Percentiles rank a stretch among this genome's conserved stretches.
These are phyloP conservation scores for Beauveria sp. DNA, from an alignment of 2,329 filamentous ascomycete species.

Conservation along the genomic window DNA sequence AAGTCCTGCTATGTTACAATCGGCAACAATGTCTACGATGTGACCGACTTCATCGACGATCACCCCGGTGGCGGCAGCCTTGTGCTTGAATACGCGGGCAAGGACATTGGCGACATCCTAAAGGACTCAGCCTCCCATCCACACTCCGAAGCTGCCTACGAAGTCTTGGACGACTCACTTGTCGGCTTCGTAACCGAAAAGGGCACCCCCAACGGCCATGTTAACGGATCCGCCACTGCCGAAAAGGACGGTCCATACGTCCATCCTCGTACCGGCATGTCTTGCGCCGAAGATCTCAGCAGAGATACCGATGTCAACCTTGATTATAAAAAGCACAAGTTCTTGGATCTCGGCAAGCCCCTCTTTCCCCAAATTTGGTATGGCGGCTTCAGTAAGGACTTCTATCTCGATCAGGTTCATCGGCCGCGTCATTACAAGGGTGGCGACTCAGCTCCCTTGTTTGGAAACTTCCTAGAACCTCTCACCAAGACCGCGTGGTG, in stretches of 20 bases:
- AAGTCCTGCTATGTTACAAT: slow-evolving; percentile 92
- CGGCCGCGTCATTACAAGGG: slow-evolving; percentile 93
- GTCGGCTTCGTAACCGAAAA: slow-evolving; percentile 70
- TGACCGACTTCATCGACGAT: slow-evolving; percentile 82
- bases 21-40: slow-evolving; percentile 85
- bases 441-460: slow-evolving; percentile 83
- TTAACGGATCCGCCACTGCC: slow-evolving; percentile 14
- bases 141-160: slow-evolving; percentile 91
- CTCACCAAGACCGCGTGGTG: slow-evolving; percentile 93
- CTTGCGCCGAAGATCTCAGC: slow-evolving; percentile 75
- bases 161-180: slow-evolving; percentile 80
- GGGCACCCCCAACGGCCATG: slow-evolving; percentile 32
- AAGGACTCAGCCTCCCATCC: slow-evolving; percentile 74
- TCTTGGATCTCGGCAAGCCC: slow-evolving; percentile 80
- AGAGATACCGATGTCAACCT: slow-evolving; percentile 68
- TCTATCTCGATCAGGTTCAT: slow-evolving; percentile 94
- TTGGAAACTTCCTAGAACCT: slow-evolving; percentile 99
- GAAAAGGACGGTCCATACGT: slow-evolving; percentile 27
- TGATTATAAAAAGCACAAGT: slow-evolving; percentile 89
- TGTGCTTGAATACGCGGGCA: slow-evolving; percentile 82
- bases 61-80: slow-evolving; percentile 88
- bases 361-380: slow-evolving; percentile 83
- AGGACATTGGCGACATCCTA: slow-evolving; percentile 76
- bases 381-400: slow-evolving; percentile 86
- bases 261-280: slow-evolving; percentile 74